phyloP scores from a whole-genome alignment of 495 filamentous ascomycete genomes.

The Podospora appendiculata region DNA sequence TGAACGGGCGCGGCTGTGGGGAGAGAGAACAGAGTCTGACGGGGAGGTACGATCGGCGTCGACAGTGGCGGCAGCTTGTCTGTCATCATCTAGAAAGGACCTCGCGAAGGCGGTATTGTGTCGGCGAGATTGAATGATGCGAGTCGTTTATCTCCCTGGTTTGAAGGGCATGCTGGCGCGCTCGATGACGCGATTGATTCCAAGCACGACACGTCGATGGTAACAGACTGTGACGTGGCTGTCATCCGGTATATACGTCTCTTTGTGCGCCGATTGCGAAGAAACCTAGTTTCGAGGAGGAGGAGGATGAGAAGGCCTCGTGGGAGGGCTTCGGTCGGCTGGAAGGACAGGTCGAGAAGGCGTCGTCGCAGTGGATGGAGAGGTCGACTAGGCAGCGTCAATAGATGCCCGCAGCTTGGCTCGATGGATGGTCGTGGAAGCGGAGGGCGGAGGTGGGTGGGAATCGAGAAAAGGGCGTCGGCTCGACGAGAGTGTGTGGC shows the following conservation, averaged over 20 bases:
- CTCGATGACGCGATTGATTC: conserved; percentile 27
- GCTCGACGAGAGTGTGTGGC: conserved; percentile 6
- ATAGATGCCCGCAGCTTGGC: neutral
- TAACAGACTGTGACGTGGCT: conserved; percentile 9
- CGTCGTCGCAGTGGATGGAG: neutral
- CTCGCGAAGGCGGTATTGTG: conserved; percentile 45
- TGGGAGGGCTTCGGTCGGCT: neutral
- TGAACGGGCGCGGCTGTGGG: conserved; percentile 41
- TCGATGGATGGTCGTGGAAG: neutral
- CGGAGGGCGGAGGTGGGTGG: neutral
- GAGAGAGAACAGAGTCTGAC: conserved; percentile 42
- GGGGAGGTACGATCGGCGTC: conserved; percentile 46
- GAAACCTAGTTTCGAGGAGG: neutral
- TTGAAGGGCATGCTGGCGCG: conserved; percentile 54
- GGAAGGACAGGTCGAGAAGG: conserved; percentile 10
- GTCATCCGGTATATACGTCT: conserved; percentile 18
- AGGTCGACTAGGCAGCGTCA: neutral
- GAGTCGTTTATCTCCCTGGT: conserved; percentile 39
- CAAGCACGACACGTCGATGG: conserved; percentile 10
- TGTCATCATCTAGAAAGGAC: conserved; percentile 83
- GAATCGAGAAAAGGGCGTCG: conserved; percentile 1
- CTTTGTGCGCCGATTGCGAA: conserved; percentile 5
- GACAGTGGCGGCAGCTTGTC: conserved; percentile 63
- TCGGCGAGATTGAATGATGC: conserved; percentile 22
- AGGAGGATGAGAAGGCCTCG: neutral